Conservation (phyloP, 2,329 filamentous ascomycete species). For the Diaporthe ilicicola region DNA sequence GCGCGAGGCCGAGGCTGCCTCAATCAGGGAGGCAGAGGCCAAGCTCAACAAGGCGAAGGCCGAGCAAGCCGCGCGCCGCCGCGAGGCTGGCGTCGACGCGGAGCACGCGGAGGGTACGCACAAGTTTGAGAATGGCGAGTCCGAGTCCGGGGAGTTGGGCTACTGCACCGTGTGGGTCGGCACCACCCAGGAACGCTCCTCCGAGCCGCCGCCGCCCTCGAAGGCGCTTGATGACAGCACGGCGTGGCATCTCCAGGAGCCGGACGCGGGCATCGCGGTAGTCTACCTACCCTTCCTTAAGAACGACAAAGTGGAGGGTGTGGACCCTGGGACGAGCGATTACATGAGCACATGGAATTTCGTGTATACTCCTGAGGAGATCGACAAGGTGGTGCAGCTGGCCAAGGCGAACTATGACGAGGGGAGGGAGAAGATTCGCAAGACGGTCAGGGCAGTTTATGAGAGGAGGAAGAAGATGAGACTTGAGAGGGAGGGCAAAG, state of each 20-base stretch:
- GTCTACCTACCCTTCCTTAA: conserved; percentile 90
- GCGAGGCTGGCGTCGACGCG: conserved; percentile 40
- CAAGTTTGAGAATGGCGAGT: conserved; percentile 51
- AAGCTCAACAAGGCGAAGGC: conserved; percentile 70
- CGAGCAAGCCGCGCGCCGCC: conserved; percentile 50
- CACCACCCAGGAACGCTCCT: conserved; percentile 75
- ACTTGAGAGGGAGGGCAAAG: conserved; percentile 58
- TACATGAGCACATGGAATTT: conserved; percentile 99
- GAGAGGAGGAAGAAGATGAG: conserved; percentile 83
- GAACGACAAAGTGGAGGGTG: conserved; percentile 79
- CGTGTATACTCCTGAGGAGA: conserved; percentile 89
- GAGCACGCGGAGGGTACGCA: conserved; percentile 29
- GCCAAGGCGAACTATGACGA: conserved; percentile 88
- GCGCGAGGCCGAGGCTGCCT: conserved; percentile 70
- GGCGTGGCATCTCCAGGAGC: conserved; percentile 75
- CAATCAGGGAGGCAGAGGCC: conserved; percentile 65
- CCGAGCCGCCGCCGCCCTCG: conserved; percentile 56
- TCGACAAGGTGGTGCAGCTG: conserved; percentile 84
- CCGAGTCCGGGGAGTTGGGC: conserved; percentile 70
- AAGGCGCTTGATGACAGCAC: conserved; percentile 68
- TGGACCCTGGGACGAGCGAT: conserved; percentile 85
- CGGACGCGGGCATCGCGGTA: conserved; percentile 85
- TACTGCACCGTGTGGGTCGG: conserved; percentile 98
- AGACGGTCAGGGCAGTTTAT: conserved; percentile 87
- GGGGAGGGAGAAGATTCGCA: conserved; percentile 78